These are phyloP conservation scores for Saccharomycodes ludwigii DNA, from an alignment of 805 yeast species.

Conservation along the genomic window DNA sequence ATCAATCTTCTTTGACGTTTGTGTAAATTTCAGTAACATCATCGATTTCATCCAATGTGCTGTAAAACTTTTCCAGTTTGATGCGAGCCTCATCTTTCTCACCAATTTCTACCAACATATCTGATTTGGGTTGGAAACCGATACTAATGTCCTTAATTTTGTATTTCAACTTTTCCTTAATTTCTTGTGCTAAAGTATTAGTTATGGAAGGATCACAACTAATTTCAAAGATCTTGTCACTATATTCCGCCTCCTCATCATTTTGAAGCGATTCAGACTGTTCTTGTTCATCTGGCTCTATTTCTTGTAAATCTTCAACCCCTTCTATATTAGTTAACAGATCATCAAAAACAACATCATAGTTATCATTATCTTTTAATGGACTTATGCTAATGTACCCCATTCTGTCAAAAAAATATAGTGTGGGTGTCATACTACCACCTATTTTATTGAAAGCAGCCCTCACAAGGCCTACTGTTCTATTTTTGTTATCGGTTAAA, in stretches of 20 bases:
- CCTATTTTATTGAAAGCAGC: slow-evolving; percentile 61
- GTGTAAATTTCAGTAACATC: slow-evolving; percentile 76
- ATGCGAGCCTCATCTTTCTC: slow-evolving; percentile 35
- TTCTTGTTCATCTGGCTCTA: slow-evolving; percentile 27
- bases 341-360: slow-evolving; percentile 8
- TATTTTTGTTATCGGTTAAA: slow-evolving; percentile 74
- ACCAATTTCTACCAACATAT: slow-evolving; percentile 38
- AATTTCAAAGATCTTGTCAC: slow-evolving; percentile 29
- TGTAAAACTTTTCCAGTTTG: slow-evolving; percentile 45
- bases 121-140: slow-evolving; percentile 52
- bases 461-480: slow-evolving; percentile 67
- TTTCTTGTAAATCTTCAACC: slow-evolving; percentile 64
- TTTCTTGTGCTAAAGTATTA: slow-evolving; percentile 42
- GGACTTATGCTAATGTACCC: slow-evolving; percentile 55
- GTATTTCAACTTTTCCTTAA: slow-evolving; percentile 35
- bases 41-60: slow-evolving; percentile 59
- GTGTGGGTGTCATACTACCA: slow-evolving; percentile 64
- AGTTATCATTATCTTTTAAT: slow-evolving; percentile 20
- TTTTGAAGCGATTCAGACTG: slow-evolving; percentile 12
- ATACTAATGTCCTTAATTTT: slow-evolving; percentile 61
- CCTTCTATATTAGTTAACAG: slow-evolving; percentile 34
- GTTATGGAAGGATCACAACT: slow-evolving; percentile 55
- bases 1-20: slow-evolving; percentile 39
- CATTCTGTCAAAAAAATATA: slow-evolving; percentile 61
- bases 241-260: slow-evolving; percentile 11